A percentile compares a stretch with the other conserved stretches of the same genome.
Conservation (phyloP, 73 alveolate genomes). For the Diophrys appendiculata region DNA sequence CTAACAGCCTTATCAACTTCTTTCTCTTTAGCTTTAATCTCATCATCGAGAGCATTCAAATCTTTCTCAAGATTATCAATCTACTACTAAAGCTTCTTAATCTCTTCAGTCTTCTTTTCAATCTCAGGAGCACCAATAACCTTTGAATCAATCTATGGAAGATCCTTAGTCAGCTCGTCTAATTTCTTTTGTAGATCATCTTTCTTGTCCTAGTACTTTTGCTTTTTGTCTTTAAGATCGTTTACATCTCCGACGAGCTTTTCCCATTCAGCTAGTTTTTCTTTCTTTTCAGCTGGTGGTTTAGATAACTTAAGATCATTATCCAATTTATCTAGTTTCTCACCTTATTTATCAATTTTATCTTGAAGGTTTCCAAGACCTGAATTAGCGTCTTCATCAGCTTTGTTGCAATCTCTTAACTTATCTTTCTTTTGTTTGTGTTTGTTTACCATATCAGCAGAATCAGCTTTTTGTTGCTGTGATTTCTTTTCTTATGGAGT, state of each 20-base stretch:
- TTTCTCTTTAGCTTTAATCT: background rate
- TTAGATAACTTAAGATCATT: background rate
- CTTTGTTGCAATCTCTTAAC: background rate
- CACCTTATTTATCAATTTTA: background rate
- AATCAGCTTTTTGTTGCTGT: background rate
- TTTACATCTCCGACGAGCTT: background rate
- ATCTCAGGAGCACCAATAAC: background rate
- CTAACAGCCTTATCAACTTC: constrained; percentile 12
- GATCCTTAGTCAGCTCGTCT: constrained; percentile 9
- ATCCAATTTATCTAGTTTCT: background rate
- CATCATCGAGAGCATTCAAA: background rate
- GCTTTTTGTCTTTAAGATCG: background rate
- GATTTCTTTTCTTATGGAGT: background rate
- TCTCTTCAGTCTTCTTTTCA: constrained; percentile 7
- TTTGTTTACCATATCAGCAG: background rate
- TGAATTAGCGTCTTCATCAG: background rate
- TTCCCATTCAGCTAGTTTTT: background rate
- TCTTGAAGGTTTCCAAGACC: background rate
- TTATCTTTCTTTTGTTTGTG: constrained; percentile 2
- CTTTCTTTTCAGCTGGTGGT: constrained; percentile 3
- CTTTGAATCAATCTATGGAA: background rate
- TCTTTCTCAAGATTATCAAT: background rate
- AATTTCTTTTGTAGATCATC: background rate
- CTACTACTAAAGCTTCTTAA: background rate
- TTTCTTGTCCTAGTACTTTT: background rate